Conservation (phyloP, 768 basidiomycete genomes). For the Panaeolus cyanescens region DNA sequence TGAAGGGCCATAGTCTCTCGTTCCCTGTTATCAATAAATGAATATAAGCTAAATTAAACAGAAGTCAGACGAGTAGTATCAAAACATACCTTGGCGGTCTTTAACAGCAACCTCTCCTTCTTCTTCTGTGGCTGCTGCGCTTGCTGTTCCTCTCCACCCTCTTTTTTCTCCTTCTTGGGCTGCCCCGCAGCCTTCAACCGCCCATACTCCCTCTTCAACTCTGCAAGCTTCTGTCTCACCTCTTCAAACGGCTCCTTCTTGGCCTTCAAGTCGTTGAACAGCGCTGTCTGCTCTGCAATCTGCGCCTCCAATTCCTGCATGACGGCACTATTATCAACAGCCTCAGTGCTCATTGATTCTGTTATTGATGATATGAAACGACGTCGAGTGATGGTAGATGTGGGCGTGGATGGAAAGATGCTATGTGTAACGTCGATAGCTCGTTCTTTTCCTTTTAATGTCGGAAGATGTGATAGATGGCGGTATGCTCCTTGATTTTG, state of each 20-base stretch:
- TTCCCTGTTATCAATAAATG: slow-evolving; percentile 59
- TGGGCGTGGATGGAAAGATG: too few species aligned
- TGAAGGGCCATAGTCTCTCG: slow-evolving; percentile 89
- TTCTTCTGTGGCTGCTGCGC: slow-evolving; percentile 51
- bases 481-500: not conserved
- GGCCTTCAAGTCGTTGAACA: slow-evolving; percentile 64
- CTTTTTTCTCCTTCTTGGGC: slow-evolving; percentile 36
- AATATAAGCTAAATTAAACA: slow-evolving; percentile 6
- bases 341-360: too few species aligned
- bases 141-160: slow-evolving; percentile 34
- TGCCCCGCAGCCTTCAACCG: slow-evolving; percentile 42
- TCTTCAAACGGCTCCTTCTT: slow-evolving; percentile 61
- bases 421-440: not conserved
- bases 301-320: slow-evolving; percentile 45
- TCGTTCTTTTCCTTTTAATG: not conserved
- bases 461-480: not conserved
- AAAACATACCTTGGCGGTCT: slow-evolving; percentile 89
- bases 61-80: not conserved
- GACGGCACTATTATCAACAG: not conserved
- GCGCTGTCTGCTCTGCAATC: slow-evolving; percentile 54
- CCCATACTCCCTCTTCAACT: slow-evolving; percentile 62
- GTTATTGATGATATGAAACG: not conserved
- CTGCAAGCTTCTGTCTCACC: slow-evolving; percentile 68
- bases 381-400: not conserved
- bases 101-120: slow-evolving; percentile 74